These are phyloP conservation scores for Blastobotrys capitulatus DNA, from an alignment of 1,139 yeast species.

Conservation along the genomic window DNA sequence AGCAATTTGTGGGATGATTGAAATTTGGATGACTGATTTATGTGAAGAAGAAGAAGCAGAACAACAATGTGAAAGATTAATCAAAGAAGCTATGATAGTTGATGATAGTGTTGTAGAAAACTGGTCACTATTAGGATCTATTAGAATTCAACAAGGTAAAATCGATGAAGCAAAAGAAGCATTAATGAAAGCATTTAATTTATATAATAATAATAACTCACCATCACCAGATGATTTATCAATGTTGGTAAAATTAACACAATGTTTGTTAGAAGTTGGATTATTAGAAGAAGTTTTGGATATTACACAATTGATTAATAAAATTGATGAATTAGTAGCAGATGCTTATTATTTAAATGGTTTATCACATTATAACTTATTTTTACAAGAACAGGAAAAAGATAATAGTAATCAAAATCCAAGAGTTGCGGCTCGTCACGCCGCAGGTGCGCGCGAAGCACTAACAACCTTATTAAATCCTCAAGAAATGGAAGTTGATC, in stretches of 20 bases:
- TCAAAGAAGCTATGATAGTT: slow-evolving; percentile 57
- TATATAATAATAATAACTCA: slow-evolving; percentile 44
- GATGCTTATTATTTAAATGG: slow-evolving; percentile 83
- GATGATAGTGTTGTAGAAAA: slow-evolving; percentile 69
- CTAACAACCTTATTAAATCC: slow-evolving; percentile 22
- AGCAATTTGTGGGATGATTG: slow-evolving; percentile 81
- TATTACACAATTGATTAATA: slow-evolving; percentile 57
- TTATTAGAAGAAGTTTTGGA: slow-evolving; percentile 58
- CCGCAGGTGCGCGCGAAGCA: slow-evolving; percentile 32
- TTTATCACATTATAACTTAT: slow-evolving; percentile 55
- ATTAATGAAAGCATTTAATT: slow-evolving; percentile 64
- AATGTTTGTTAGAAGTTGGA: slow-evolving; percentile 58
- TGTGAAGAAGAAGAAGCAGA: slow-evolving; percentile 92
- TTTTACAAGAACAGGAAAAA: slow-evolving; percentile 14
- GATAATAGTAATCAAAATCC: slow-evolving; percentile 9
- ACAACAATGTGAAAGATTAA: slow-evolving; percentile 64
- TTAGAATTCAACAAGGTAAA: slow-evolving; percentile 82
- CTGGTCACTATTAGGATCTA: slow-evolving; percentile 77
- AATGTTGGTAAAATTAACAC: slow-evolving; percentile 63
- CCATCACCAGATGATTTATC: slow-evolving; percentile 54
- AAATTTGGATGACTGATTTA: slow-evolving; percentile 98
- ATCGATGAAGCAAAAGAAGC: slow-evolving; percentile 69
- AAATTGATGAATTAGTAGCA: slow-evolving; percentile 74
- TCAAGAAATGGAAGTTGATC: slow-evolving; percentile 27
- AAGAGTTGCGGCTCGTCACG: slow-evolving; percentile 26